Conservation (phyloP, 495 filamentous ascomycete species). For the Neurospora tetraspora region DNA sequence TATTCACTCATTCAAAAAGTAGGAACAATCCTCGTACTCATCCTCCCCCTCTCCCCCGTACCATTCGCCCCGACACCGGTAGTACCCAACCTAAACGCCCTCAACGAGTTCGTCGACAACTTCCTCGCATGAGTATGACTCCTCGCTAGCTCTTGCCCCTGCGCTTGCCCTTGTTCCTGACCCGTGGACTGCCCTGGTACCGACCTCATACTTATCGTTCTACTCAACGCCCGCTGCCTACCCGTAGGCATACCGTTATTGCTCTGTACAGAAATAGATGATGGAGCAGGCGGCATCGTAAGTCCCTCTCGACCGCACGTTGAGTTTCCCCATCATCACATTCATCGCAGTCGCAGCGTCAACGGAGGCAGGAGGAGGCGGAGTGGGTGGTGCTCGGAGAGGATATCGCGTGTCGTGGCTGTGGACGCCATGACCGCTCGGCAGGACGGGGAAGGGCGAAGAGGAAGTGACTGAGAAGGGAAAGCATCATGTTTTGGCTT, state of each 20-base stretch:
- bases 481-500: too few species aligned
- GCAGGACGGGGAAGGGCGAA: neutral
- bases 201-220: slow-evolving; percentile 14
- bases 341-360: slow-evolving; percentile 12
- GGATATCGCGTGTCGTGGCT: neutral
- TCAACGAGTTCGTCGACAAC: slow-evolving; percentile 17
- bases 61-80: neutral
- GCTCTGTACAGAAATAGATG: slow-evolving; percentile 6
- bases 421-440: neutral
- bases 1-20: slow-evolving; percentile 1
- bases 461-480: neutral
- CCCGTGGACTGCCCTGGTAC: neutral
- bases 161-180: neutral
- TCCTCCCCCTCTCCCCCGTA: neutral
- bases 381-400: slow-evolving; percentile 9
- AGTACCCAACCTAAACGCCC: slow-evolving; percentile 11
- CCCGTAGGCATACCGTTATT: neutral
- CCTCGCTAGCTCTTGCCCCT: neutral
- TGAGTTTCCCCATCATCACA: slow-evolving; percentile 21
- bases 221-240: neutral
- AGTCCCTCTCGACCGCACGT: slow-evolving; percentile 11
- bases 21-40: slow-evolving; percentile 5
- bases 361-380: neutral
- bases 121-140: neutral
- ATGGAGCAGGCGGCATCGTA: slow-evolving; percentile 11